Evolutionary conservation across 768 basidiomycete genomes (phyloP), one percentile per base, ranked within the genome.

Genomic region (Porphyrellus cyaneotinctus): DNA sequence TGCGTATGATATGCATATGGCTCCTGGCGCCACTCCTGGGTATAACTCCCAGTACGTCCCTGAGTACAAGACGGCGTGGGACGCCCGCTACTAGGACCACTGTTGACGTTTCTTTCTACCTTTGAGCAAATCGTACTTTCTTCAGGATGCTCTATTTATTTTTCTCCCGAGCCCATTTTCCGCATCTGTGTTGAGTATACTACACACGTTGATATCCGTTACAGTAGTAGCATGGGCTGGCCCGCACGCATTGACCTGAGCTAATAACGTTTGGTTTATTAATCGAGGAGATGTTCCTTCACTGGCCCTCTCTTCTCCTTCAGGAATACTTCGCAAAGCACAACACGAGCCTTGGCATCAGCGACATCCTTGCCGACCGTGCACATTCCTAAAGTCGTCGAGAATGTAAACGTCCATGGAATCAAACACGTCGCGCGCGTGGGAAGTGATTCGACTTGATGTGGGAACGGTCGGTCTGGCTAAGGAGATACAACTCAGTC

Each of bases 371-470:
- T 72, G 6, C 84, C 84, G 22, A 86, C 69, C 83, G 24, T 51
- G 46, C 6, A n/a, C 31, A 37, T 43, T 50, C 1, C 60, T 53
- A 24, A 75, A 72, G 52, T 73, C 64, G 60, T 82, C 82, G 31
- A 84, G 58, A 20, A 84, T 62, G 65, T 79, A 83, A 4, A 75
- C 76, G 56, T 80, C 82, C 13, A 71, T 59, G 9, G 81, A 75
- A 12, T 70, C 71, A 32, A 84, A 72, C 10, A 74, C 70, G 1
- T 60, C n/a, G n/a, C 60, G 31, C 59, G 56, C 17, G 63, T 54
- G 2, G 67, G 63, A 4, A 65, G 51, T 9, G 28, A 18, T 18
- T 32, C 6, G 35, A 80, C 70, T 62, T 57, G 30, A 77, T 59
- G 9, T 59, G 56, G n/a, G 78, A 77, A 28, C n/a, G n/a, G n/a